phyloP scores from a whole-genome alignment of 768 basidiomycete species.

The Pulveroboletus frians region DNA sequence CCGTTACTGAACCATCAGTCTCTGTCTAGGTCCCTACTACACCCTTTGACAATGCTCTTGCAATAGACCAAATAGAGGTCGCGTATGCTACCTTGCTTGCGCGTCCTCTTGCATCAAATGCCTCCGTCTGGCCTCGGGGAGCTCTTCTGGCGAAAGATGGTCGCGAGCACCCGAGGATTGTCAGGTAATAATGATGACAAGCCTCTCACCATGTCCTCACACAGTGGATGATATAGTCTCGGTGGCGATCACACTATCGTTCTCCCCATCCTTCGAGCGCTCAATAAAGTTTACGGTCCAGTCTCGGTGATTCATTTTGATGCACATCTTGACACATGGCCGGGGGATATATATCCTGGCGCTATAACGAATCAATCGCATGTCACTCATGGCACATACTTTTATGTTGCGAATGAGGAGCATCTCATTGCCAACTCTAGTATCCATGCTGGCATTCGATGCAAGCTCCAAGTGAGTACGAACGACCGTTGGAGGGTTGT shows the following conservation, averaged over 20 bases:
- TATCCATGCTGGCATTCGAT: constrained; percentile 83
- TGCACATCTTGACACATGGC: constrained; percentile 62
- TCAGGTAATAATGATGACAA: constrained; percentile 40
- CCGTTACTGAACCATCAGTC: background rate
- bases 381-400: constrained; percentile 84
- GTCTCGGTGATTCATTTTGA: constrained; percentile 84
- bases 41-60: constrained; percentile 79
- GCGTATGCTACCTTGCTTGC: constrained; percentile 73
- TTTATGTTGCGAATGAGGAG: constrained; percentile 72
- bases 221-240: constrained; percentile 30
- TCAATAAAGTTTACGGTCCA: constrained; percentile 76
- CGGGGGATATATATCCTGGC: constrained; percentile 33
- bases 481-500: constrained; percentile 6
- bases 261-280: constrained; percentile 75
- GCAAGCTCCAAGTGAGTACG: constrained; percentile 53
- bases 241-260: constrained; percentile 91
- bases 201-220: background rate
- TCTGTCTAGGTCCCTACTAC: constrained; percentile 58
- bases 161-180: constrained; percentile 64
- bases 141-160: constrained; percentile 50
- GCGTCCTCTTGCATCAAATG: constrained; percentile 39
- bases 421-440: constrained; percentile 68
- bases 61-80: constrained; percentile 82
- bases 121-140: constrained; percentile 21
- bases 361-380: constrained; percentile 52